Percentiles rank a stretch among this genome's conserved stretches.
phyloP scores from a whole-genome alignment of 176 grass and related monocot genomes.

The Urochloa ruziziensis region DNA sequence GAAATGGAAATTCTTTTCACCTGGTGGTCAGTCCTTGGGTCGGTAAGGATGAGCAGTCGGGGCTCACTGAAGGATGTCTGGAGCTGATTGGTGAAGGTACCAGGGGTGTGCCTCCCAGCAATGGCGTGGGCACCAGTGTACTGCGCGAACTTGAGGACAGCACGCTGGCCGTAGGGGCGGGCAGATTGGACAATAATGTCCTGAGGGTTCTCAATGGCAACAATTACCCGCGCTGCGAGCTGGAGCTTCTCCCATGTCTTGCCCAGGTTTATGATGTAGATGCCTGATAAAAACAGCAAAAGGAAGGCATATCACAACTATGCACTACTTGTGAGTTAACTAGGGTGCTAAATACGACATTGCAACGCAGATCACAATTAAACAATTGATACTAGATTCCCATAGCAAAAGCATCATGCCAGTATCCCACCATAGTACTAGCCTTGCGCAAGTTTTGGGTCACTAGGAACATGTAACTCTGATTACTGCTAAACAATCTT shows the following conservation, averaged over 20 bases:
- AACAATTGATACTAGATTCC: not conserved
- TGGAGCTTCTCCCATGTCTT: conserved; percentile 94
- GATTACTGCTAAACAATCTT: not conserved
- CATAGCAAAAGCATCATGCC: not conserved
- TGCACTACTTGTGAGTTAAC: not conserved
- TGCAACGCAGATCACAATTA: not conserved
- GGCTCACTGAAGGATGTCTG: conserved; percentile 92
- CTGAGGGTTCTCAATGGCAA: conserved; percentile 87
- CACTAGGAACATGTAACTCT: not conserved
- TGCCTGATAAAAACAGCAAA: conserved; percentile 41
- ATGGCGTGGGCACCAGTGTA: conserved; percentile 87
- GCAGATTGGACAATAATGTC: conserved; percentile 95
- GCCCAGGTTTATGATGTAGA: conserved; percentile 87
- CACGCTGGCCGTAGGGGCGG: conserved; percentile 86
- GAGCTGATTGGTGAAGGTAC: conserved; percentile 94
- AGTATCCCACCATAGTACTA: not conserved
- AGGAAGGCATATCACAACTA: not conserved
- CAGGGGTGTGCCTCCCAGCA: conserved; percentile 85
- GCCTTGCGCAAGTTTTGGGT: not conserved
- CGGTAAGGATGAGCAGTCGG: conserved; percentile 85
- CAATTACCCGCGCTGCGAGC: conserved; percentile 82
- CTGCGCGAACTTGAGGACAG: conserved; percentile 86
- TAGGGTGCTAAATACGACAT: not conserved
- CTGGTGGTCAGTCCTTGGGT: conserved; percentile 91
- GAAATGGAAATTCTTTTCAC: conserved; percentile 10